Percentiles rank a stretch among this genome's conserved stretches.
Conservation (phyloP, 371 early-diverging fungal species). For the Mortierella sp. region DNA sequence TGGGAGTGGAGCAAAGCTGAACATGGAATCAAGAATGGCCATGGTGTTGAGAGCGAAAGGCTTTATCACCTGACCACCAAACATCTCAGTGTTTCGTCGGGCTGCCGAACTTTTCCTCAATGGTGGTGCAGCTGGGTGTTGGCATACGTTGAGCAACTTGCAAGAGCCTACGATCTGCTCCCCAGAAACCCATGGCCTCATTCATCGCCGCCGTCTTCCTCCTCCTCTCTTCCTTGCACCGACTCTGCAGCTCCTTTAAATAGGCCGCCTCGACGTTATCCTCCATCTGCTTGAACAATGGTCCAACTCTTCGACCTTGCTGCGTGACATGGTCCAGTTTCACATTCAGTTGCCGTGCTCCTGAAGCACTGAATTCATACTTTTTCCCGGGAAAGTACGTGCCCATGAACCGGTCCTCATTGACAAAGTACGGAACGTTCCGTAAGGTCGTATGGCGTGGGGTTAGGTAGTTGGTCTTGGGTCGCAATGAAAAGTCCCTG, state of each 20-base stretch:
- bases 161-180: constrained; percentile 26
- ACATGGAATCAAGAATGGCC: too few relatives aligned
- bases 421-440: constrained; percentile 42
- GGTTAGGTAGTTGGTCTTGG: constrained; percentile 24
- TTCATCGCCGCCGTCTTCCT: constrained; percentile 28
- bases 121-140: constrained; percentile 29
- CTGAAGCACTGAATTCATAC: constrained; percentile 21
- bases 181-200: constrained; percentile 48
- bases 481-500: constrained; percentile 36
- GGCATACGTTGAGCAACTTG: constrained; percentile 36
- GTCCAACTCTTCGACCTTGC: constrained; percentile 20
- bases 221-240: constrained; percentile 28
- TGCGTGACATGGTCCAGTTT: constrained; percentile 35
- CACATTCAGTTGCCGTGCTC: constrained; percentile 25
- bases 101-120: constrained; percentile 44
- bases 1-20: too few relatives aligned
- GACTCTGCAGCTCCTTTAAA: constrained; percentile 18
- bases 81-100: constrained; percentile 2
- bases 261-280: constrained; percentile 36
- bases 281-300: constrained; percentile 38
- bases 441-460: constrained; percentile 25
- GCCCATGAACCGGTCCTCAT: constrained; percentile 35
- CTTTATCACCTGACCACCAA: neutral
- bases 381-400: constrained; percentile 38
- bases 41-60: neutral